Evolutionary conservation across 129 eudicot species (phyloP).

Genomic region (Helichrysum umbraculigerum): DNA sequence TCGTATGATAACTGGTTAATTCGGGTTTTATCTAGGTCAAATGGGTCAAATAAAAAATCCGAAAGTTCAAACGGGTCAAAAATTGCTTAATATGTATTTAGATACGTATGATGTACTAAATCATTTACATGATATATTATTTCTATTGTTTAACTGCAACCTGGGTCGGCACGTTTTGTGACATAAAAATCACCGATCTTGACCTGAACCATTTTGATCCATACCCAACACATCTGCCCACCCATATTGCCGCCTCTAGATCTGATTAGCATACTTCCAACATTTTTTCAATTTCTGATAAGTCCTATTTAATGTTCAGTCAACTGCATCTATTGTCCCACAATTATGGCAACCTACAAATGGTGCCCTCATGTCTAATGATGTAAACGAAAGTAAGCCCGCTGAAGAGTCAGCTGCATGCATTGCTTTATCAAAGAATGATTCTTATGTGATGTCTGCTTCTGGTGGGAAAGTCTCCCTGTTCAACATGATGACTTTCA

Average conservation of each 20-base stretch:
- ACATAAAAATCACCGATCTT: not conserved
- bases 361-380: conserved; percentile 76
- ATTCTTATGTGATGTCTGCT: conserved; percentile 91
- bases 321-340: conserved; percentile 52
- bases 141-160: not conserved
- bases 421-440: conserved; percentile 82
- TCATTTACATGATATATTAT: no score
- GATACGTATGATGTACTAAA: not conserved
- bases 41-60: not conserved
- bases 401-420: conserved; percentile 77
- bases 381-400: conserved; percentile 53
- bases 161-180: not conserved
- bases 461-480: conserved; percentile 88
- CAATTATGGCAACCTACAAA: conserved; percentile 79
- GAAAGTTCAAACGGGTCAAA: not conserved
- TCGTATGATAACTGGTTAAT: not conserved
- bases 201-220: not conserved
- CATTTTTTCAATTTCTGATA: conserved; percentile 32
- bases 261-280: not conserved
- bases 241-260: not conserved
- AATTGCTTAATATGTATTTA: not conserved
- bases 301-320: conserved; percentile 41
- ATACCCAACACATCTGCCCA: not conserved
- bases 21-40: not conserved
- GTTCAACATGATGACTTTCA: conserved; percentile 92